Percentiles rank a stretch among this genome's conserved stretches.
Evolutionary conservation across 1,139 yeast genomes (phyloP).

Genomic region (Kurtzmaniella natalensis): DNA sequence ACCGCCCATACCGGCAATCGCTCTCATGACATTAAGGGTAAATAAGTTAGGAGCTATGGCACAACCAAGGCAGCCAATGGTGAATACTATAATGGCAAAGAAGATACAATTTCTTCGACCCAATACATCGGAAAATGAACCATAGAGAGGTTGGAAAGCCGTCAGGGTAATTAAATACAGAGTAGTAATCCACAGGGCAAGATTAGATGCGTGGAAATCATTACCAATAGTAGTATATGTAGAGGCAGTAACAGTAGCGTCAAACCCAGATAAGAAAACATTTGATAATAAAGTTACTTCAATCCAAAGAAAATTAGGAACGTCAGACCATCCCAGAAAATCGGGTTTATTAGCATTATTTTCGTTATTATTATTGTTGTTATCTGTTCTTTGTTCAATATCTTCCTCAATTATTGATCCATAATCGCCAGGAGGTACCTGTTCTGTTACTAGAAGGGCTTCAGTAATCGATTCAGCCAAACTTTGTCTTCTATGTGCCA

Average conservation of each 20-base stretch:
- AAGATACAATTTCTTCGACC: conserved; percentile 38
- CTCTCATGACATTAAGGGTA: conserved; percentile 13
- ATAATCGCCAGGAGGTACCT: conserved; percentile 1
- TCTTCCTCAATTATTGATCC: conserved; percentile 6
- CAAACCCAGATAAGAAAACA: conserved; percentile 28
- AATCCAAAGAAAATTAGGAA: conserved; percentile 17
- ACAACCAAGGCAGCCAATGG: conserved; percentile 31
- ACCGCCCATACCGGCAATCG: conserved; percentile 30
- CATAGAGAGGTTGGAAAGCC: conserved; percentile 38
- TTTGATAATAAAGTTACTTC: conserved; percentile 21
- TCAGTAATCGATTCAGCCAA: conserved; percentile 1
- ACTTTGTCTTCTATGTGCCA: conserved; percentile 1
- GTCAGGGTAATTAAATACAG: conserved; percentile 30
- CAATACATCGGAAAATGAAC: conserved; percentile 49
- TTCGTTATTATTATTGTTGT: too few relatives aligned
- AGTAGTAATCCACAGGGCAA: conserved; percentile 37
- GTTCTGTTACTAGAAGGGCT: conserved; percentile 4
- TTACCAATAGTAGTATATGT: conserved; percentile 29
- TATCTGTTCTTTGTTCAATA: conserved; percentile 1
- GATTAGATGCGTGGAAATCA: conserved; percentile 30
- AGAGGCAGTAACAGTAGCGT: conserved; percentile 34
- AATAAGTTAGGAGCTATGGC: conserved; percentile 15
- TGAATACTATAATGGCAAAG: conserved; percentile 19
- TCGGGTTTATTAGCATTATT: too few relatives aligned
- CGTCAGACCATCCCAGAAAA: conserved; percentile 9